Base-by-base conservation (phyloP, 495 filamentous ascomycete species). In the Hypoxylon trugodes region DNA sequence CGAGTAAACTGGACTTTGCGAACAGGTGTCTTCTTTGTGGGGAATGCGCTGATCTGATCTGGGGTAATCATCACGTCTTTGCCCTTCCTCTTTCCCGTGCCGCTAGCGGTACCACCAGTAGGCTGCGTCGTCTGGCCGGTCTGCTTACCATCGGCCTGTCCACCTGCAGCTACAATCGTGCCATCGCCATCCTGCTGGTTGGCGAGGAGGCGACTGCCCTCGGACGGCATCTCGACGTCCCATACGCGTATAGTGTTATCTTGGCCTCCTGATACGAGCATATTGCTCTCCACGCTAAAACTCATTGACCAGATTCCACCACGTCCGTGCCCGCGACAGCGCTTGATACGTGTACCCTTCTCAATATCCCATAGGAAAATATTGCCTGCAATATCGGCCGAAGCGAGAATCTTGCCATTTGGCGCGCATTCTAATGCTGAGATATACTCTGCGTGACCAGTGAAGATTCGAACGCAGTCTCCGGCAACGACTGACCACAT, bases 401-500 rank as follows among this genome's bases (percentile, higher is more conserved):
- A 93, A 18, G 95, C 96, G 19, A 98, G 81, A 33, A 90, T 85
- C 73, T 90, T 93, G 30, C 95, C 95, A 65, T 90, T 89, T 0
- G 92, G 92, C 37, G 91, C 88, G 69, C 92, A 95, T 50, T 91
- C 85, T 52, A 98, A 73, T 0, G 91, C 82, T 10, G 88, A 96
- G 70, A 97, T 83, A 68, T 89, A 89, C 13, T 92, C 90, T 2
- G 87, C 87, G 61, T 98, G 96, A 15, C 95, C 96, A 2, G 89
- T 93, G 72, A 98, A 98, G 69, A 98, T 84, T 15, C 95, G 89
- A 0, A 97, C 91, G 36, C 90, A 88, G 53, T 87, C 87, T 16
- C 95, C 95, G 6, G 86, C 91, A 1, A 82, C 79, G n/a, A 97
- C 80, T n/a, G 90, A 85, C 94, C 95, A 98, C 93, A 98, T 97